Evolutionary conservation across 352 stramenopile genomes (phyloP), one percentile per base, ranked within the genome.

Genomic region (Phytophthora pluvialis): DNA sequence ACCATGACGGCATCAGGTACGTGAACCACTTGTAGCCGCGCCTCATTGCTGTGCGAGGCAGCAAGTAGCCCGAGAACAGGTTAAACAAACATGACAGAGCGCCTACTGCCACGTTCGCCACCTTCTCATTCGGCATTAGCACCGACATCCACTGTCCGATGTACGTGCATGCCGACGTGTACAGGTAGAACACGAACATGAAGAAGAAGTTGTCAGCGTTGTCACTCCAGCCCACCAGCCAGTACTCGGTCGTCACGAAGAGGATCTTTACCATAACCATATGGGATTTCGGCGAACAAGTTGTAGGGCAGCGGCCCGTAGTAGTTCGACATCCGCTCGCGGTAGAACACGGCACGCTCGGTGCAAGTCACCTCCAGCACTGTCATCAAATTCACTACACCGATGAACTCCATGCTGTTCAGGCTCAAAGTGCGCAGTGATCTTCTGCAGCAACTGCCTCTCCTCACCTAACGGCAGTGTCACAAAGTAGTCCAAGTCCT

Each of bases 81-180:
- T 90, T 92, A 43, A 92, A 86, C 36, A 90, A 35, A 53, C 75
- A 88, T 42, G 83, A 92, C 3, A 92, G n/a, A 0, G 83, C 83
- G 38, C 81, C 83, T 21, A 92, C 83, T 5, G 60, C 44, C 25
- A 91, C 81, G 53, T 89, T 90, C 16, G 79, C 81, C 46, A 90
- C 81, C 77, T 90, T 90, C 51, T 76, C 63, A 56, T 89, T 90
- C 33, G 81, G 81, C 71, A 74, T 87, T 59, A 90, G 62, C 42
- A 67, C 81, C 15, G 79, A 76, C 81, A 90, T 90, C 79, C 79
- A 90, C 61, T 90, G 81, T 1, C 81, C 81, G 1, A 88, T 54
- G 64, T 81, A 89, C 39, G 80, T 89, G 47, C 77, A 86, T 1
- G 72, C 70, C 18, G 79, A 86, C 15, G 79, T 86, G 76, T 83